These are phyloP conservation scores for Xylariaceae sp. DNA, from an alignment of 2,329 filamentous ascomycete species.

Conservation along the genomic window DNA sequence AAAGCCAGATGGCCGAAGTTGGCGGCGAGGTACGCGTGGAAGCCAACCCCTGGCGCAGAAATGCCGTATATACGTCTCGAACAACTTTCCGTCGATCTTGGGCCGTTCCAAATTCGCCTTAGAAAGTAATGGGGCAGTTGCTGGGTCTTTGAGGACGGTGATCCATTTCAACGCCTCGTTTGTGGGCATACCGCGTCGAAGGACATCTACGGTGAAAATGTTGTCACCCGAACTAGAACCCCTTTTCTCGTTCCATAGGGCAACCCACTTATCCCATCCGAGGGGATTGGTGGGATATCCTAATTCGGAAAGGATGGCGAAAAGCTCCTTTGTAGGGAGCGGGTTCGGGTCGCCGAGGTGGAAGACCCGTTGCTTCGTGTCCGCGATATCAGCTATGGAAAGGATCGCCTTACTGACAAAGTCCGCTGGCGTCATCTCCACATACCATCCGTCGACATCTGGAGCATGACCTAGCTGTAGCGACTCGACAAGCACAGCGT, in stretches of 20 bases:
- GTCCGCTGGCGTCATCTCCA: conserved; percentile 81
- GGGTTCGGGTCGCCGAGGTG: conserved; percentile 71
- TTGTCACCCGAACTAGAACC: conserved; percentile 60
- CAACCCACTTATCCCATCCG: conserved; percentile 68
- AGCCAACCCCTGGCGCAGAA: conserved; percentile 79
- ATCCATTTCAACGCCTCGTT: conserved; percentile 65
- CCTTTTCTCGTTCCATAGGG: conserved; percentile 66
- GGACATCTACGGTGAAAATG: conserved; percentile 71
- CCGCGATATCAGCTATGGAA: conserved; percentile 59
- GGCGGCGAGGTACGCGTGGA: conserved; percentile 52
- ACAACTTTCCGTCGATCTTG: conserved; percentile 62
- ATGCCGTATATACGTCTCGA: conserved; percentile 73
- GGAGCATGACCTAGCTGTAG: conserved; percentile 66
- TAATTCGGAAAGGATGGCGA: conserved; percentile 57
- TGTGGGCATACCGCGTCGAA: conserved; percentile 74
- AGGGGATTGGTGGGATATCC: conserved; percentile 66
- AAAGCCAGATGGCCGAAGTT: conserved; percentile 24
- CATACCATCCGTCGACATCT: conserved; percentile 67
- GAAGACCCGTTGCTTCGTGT: conserved; percentile 60
- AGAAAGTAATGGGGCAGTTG: conserved; percentile 56
- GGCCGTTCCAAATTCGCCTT: conserved; percentile 54
- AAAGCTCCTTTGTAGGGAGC: conserved; percentile 60
- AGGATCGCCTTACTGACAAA: conserved; percentile 72
- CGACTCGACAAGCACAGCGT: conserved; percentile 71
- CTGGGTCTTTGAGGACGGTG: conserved; percentile 66